Evolutionary conservation across 805 yeast species (phyloP), one percentile per base, ranked within the genome.

Genomic region (Sugiyamaella qingdaonensis): DNA sequence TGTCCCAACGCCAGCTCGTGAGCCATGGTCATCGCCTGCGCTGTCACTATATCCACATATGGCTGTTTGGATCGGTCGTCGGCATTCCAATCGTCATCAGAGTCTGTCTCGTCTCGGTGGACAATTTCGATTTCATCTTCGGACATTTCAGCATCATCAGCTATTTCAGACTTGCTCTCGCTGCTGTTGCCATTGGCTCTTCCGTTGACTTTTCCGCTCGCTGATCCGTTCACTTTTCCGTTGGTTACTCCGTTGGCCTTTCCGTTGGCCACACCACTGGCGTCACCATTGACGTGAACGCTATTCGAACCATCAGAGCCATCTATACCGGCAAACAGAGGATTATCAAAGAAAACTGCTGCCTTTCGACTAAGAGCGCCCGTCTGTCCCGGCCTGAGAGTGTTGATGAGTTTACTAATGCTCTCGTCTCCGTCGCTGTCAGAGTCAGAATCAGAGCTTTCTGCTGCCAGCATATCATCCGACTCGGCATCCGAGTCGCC

Each of bases 11-110:
- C 99, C 37, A 94, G 77, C 70, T 94, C 90, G 67, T 94, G 99
- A 0, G 99, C 99, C 63, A 94, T 74, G 0, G 99, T 94, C 99
- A 94, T 94, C 4, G 97, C 97, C 68, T 90, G 95, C 1, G 86
- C 95, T 1, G 97, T 90, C 16, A 94, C 95, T 55, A 91, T 74
- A 58, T 88, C 96, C 48, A 88, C 82, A 55, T 81, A 85, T 49
- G 65, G 57, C 44, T 53, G 57, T 57, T 60, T 47, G 29, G 55
- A 27, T 34, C 69, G 68, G 32, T 64, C 60, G 10, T 67, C 70
- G 9, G 54, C 34, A 4, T 65, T 67, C 41, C 65, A 69, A 1
- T 63, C 70, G 13, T 66, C 73, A 2, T 68, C 59, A 55, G 11
- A 60, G n/a, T 63, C 68, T 2, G 54, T 59, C 10, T 68, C 75